These are phyloP conservation scores for Zangia roseola DNA, from an alignment of 768 basidiomycete genomes.

Conservation along the genomic window DNA sequence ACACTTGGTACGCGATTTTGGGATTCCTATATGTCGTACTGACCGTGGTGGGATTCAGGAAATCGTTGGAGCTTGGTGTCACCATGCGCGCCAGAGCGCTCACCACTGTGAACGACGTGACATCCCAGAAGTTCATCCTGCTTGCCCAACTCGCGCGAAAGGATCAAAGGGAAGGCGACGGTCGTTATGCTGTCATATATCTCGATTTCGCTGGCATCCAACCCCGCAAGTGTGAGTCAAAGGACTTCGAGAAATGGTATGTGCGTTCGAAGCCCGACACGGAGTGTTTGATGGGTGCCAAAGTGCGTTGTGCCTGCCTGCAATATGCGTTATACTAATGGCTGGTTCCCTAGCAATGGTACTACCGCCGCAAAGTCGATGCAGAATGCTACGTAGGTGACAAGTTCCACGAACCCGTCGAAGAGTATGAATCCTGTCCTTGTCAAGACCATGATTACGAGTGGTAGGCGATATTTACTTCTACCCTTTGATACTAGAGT, in stretches of 20 bases:
- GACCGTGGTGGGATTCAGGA: constrained; percentile 44
- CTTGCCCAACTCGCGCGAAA: constrained; percentile 71
- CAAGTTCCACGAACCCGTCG: constrained; percentile 85
- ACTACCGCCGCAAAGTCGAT: constrained; percentile 75
- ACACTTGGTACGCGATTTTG: constrained; percentile 64
- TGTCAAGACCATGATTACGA: constrained; percentile 92
- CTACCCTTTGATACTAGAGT: background rate
- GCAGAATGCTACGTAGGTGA: constrained; percentile 89
- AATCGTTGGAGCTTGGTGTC: constrained; percentile 64
- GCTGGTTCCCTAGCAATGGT: constrained; percentile 77
- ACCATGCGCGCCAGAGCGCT: constrained; percentile 71
- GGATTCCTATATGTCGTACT: background rate
- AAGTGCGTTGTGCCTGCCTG: constrained; percentile 60
- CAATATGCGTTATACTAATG: background rate
- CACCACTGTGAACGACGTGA: constrained; percentile 92
- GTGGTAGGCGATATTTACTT: constrained; percentile 57
- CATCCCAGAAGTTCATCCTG: constrained; percentile 93
- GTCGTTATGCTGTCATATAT: constrained; percentile 68
- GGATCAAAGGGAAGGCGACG: constrained; percentile 50
- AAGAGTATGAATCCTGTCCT: constrained; percentile 76
- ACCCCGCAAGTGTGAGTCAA: constrained; percentile 61
- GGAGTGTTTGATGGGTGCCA: constrained; percentile 93
- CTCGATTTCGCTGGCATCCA: constrained; percentile 80
- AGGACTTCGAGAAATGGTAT: constrained; percentile 88
- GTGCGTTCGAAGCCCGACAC: constrained; percentile 60